phyloP scores from a whole-genome alignment of 768 basidiomycete genomes.

The Multifurca ochricompacta region DNA sequence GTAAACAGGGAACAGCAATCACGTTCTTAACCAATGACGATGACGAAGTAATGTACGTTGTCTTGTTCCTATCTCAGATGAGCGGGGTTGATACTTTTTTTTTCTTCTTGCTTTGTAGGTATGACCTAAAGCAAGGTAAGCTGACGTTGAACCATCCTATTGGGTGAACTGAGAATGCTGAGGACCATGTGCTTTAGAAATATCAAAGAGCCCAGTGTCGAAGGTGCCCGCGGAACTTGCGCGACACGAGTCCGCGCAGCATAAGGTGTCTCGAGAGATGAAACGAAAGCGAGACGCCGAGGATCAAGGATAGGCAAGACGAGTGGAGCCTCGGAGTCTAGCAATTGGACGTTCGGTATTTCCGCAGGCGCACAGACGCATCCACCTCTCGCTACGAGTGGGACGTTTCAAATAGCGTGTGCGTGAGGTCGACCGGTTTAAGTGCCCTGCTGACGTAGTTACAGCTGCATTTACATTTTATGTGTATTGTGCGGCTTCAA shows the following conservation, averaged over 20 bases:
- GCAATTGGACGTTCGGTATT: not conserved
- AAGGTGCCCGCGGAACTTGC: conserved; percentile 85
- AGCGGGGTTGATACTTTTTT: conserved; percentile 7
- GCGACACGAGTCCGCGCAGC: conserved; percentile 86
- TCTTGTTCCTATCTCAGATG: not conserved
- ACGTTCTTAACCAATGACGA: conserved; percentile 96
- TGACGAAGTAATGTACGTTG: conserved; percentile 79
- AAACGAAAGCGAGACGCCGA: conserved; percentile 87
- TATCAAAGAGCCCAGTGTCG: conserved; percentile 88
- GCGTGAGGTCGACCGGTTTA: not conserved
- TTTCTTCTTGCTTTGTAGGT: conserved; percentile 40
- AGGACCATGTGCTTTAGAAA: conserved; percentile 48
- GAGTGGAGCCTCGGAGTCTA: not conserved
- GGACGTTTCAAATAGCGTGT: not conserved
- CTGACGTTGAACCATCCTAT: not conserved
- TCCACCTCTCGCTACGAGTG: not conserved
- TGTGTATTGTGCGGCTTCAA: too few species aligned
- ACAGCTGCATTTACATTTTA: too few species aligned
- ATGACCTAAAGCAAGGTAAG: conserved; percentile 90
- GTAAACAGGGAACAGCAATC: conserved; percentile 87
- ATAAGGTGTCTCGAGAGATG: conserved; percentile 89
- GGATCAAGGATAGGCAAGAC: conserved; percentile 35
- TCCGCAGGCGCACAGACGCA: not conserved
- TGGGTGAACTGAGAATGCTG: not conserved
- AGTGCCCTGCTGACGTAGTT: too few species aligned